Conservation (phyloP, 139 green algal species). For the Parachlorella kessleri region DNA sequence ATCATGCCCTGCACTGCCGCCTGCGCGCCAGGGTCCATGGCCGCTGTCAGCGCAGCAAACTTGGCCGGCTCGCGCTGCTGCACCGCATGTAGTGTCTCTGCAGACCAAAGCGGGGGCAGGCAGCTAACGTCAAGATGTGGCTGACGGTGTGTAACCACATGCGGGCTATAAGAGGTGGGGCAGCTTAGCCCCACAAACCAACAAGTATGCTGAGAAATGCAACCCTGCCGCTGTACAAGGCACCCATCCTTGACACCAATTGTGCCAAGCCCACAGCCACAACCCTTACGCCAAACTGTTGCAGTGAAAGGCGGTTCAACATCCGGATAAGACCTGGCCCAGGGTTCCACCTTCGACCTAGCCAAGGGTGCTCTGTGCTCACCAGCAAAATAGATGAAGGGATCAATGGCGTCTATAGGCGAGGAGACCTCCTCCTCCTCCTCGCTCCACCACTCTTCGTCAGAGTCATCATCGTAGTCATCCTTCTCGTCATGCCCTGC, state of each 20-base stretch:
- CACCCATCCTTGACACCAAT: no score
- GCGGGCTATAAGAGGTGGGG: no score
- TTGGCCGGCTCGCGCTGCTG: constrained; percentile 45
- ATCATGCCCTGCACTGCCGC: constrained; percentile 43
- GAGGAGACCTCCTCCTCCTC: constrained; percentile 52
- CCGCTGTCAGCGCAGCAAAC: constrained; percentile 37
- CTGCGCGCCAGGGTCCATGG: constrained; percentile 28
- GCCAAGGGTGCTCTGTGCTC: not conserved
- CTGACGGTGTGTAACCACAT: not conserved
- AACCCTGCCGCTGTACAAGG: no score
- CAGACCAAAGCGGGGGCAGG: not conserved
- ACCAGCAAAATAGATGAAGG: constrained; percentile 64
- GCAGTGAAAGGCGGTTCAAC: no score
- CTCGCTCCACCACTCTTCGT: constrained; percentile 47
- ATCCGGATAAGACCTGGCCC: no score
- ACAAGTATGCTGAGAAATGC: no score
- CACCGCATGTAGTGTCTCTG: constrained; percentile 60
- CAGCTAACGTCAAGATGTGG: not conserved
- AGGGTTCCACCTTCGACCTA: no score
- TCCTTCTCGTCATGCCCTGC: constrained; percentile 16
- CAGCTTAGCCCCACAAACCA: no score
- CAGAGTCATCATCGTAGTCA: constrained; percentile 24
- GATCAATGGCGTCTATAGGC: constrained; percentile 72
- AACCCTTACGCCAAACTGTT: no score
- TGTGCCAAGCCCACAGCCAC: no score